Conservation (phyloP, 352 stramenopile genomes). For the Phytophthora cajani region DNA sequence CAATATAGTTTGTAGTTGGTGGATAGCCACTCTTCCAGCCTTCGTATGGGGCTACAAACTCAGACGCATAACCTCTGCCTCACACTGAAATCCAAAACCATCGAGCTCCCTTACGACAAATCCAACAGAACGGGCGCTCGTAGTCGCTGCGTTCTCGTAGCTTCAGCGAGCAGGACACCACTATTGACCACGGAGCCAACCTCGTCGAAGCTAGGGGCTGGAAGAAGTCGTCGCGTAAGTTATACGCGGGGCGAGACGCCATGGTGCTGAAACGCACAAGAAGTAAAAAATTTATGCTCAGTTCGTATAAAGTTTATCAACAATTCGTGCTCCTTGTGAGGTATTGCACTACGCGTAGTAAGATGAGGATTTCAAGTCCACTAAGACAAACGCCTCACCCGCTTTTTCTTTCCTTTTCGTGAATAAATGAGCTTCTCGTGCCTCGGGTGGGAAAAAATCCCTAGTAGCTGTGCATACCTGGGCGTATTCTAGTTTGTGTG, state of each 20-base stretch:
- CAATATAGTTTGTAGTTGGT: neutral
- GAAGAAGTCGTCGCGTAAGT: neutral
- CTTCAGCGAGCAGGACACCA: neutral
- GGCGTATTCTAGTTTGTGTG: conserved; percentile 32
- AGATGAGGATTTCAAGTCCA: neutral
- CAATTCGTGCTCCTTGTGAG: no score
- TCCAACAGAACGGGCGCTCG: neutral
- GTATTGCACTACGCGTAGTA: no score
- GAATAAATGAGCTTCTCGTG: conserved; percentile 20
- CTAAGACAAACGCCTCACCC: neutral
- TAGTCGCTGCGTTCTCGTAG: neutral
- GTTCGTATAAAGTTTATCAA: no score
- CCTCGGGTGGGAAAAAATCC: conserved; percentile 3
- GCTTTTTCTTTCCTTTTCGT: conserved; percentile 6
- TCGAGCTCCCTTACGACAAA: neutral
- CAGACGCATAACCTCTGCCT: neutral
- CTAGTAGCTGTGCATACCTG: conserved; percentile 9
- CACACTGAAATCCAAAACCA: neutral
- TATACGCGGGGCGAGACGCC: neutral
- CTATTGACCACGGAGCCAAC: neutral
- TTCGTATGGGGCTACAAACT: neutral
- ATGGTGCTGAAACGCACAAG: no score
- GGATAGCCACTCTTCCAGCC: neutral
- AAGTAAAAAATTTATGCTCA: no score
- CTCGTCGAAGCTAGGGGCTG: neutral